A percentile compares a stretch with the other conserved stretches of the same genome.
phyloP scores from a whole-genome alignment of 2,329 filamentous ascomycete species.

The Xylariaceae sp. region DNA sequence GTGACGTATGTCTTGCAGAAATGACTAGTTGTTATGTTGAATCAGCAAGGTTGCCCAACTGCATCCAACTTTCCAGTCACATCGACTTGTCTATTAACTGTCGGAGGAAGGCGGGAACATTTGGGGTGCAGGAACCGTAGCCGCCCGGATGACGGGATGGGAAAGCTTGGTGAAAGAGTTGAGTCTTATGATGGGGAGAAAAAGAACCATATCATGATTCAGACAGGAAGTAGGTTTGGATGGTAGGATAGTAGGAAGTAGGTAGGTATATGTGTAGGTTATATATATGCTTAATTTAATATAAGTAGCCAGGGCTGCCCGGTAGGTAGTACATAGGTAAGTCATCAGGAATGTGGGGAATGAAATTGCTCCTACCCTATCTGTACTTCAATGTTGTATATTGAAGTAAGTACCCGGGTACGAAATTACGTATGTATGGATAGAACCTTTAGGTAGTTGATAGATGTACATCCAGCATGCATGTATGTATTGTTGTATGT shows the following conservation, averaged over 20 bases:
- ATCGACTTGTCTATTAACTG: slow-evolving; percentile 8
- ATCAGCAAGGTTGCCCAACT: slow-evolving; percentile 20
- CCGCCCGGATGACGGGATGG: neutral
- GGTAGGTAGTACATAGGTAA: no score
- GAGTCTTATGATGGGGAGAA: neutral
- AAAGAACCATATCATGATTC: neutral
- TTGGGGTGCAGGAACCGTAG: slow-evolving; percentile 16
- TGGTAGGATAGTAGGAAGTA: neutral
- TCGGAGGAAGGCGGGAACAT: slow-evolving; percentile 14
- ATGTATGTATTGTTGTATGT: neutral
- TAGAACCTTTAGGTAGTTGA: no score
- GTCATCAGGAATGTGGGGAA: no score
- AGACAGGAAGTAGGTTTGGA: neutral
- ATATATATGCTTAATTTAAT: neutral
- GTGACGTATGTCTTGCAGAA: slow-evolving; percentile 25
- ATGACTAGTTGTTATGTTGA: slow-evolving; percentile 8
- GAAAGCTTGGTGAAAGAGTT: neutral
- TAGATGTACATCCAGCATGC: no score
- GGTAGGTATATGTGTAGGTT: neutral
- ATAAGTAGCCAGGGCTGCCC: no score
- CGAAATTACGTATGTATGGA: neutral
- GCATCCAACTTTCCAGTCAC: slow-evolving; percentile 5
- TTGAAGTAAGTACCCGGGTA: neutral
- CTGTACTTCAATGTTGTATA: neutral
- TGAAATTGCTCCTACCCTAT: neutral